These are phyloP conservation scores for Pichia sp. DNA, from an alignment of 1,139 yeast species.

Conservation along the genomic window DNA sequence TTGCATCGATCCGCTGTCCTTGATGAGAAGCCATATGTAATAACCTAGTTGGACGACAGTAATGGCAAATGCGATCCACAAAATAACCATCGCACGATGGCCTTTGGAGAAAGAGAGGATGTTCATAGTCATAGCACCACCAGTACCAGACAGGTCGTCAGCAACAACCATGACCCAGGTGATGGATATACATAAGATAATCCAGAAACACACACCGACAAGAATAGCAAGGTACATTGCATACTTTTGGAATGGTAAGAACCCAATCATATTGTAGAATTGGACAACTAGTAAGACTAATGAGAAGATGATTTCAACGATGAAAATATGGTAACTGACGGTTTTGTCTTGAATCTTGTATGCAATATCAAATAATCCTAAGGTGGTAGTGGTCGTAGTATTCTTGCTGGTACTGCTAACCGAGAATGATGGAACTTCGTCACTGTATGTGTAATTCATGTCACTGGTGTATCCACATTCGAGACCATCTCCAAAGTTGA, in stretches of 20 bases:
- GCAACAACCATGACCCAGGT: constrained; percentile 17
- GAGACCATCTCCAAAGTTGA: constrained; percentile 27
- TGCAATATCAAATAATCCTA: constrained; percentile 18
- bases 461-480: constrained; percentile 19
- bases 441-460: constrained; percentile 11
- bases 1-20: background rate
- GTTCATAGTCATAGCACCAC: constrained; percentile 17
- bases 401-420: constrained; percentile 13
- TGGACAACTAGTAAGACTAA: constrained; percentile 14
- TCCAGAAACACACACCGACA: background rate
- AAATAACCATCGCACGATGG: constrained; percentile 7
- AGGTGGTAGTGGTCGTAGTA: constrained; percentile 9
- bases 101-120: constrained; percentile 13
- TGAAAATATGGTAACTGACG: constrained; percentile 12
- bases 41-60: constrained; percentile 7
- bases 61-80: constrained; percentile 17
- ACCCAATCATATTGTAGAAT: constrained; percentile 13
- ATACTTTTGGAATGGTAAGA: constrained; percentile 17
- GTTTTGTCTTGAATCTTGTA: constrained; percentile 15
- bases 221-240: constrained; percentile 1
- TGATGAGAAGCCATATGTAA: constrained; percentile 4
- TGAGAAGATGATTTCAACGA: constrained; percentile 14
- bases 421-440: constrained; percentile 18
- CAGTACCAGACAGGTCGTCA: constrained; percentile 10
- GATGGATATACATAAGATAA: constrained; percentile 14